These are phyloP conservation scores for Magnusiomyces suaveolens DNA, from an alignment of 1,139 yeast species.

Conservation along the genomic window DNA sequence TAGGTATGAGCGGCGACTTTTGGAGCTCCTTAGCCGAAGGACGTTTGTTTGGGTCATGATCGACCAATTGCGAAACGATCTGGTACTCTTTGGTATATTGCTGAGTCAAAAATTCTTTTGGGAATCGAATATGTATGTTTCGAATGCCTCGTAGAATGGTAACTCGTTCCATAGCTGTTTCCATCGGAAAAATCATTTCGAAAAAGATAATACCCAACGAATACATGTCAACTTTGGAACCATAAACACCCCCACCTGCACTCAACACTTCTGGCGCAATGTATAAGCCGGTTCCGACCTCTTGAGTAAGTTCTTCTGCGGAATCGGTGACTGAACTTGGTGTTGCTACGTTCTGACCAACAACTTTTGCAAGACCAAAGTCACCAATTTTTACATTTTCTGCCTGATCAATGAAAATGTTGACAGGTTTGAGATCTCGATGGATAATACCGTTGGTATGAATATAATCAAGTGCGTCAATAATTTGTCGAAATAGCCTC, in stretches of 20 bases:
- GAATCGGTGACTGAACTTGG: conserved; percentile 19
- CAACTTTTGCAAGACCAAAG: conserved; percentile 78
- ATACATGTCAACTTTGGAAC: conserved; percentile 91
- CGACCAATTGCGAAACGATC: conserved; percentile 54
- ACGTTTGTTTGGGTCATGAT: conserved; percentile 67
- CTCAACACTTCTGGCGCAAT: conserved; percentile 78
- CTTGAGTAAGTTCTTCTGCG: conserved; percentile 76
- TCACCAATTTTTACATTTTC: conserved; percentile 92
- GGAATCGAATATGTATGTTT: conserved; percentile 50
- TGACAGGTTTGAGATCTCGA: conserved; percentile 90
- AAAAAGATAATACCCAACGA: conserved; percentile 89
- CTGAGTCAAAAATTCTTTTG: conserved; percentile 47
- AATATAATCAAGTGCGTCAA: conserved; percentile 86
- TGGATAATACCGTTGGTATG: conserved; percentile 93
- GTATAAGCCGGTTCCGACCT: conserved; percentile 86
- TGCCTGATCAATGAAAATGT: conserved; percentile 85
- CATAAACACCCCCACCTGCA: conserved; percentile 36
- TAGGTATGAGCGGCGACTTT: conserved; percentile 75
- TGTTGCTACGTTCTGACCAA: conserved; percentile 45
- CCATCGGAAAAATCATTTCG: conserved; percentile 79
- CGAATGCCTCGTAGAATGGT: conserved; percentile 57
- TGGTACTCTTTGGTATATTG: conserved; percentile 50
- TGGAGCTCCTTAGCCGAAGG: conserved; percentile 72
- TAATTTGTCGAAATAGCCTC: conserved; percentile 76
- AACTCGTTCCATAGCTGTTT: conserved; percentile 90